These are phyloP conservation scores for Boletus fagicola DNA, from an alignment of 768 basidiomycete species.

Conservation along the genomic window DNA sequence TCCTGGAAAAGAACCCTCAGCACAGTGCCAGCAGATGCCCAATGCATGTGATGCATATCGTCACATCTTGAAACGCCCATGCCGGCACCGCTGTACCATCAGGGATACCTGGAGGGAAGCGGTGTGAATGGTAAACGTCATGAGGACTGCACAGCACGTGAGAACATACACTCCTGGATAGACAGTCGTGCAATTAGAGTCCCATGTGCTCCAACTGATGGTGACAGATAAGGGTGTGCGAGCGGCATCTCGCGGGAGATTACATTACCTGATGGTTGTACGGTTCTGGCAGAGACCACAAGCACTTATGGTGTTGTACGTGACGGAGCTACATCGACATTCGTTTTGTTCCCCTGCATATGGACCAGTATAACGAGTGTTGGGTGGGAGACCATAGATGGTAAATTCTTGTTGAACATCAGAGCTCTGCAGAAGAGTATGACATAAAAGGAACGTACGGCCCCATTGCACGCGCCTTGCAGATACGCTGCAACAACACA, in stretches of 20 bases:
- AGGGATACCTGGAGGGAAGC: neutral
- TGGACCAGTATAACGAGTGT: neutral
- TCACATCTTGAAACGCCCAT: slow-evolving; percentile 61
- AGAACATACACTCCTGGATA: neutral
- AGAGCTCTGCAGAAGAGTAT: neutral
- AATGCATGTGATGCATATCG: slow-evolving; percentile 32
- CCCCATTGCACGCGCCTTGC: neutral
- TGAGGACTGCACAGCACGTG: neutral
- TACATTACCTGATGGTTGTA: neutral
- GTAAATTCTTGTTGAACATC: neutral
- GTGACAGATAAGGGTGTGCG: neutral
- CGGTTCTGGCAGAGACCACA: neutral
- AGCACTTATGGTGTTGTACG: neutral
- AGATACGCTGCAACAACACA: neutral
- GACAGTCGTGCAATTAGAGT: neutral
- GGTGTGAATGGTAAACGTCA: neutral
- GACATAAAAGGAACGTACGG: neutral
- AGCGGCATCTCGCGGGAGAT: neutral
- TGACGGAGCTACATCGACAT: neutral
- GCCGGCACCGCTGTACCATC: slow-evolving; percentile 49
- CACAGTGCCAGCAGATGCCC: neutral
- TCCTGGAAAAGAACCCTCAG: neutral
- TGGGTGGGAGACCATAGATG: neutral
- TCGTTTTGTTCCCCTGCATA: neutral
- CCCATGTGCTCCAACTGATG: neutral